Conservation (phyloP, 352 stramenopile species). For the Phytophthora idaei region DNA sequence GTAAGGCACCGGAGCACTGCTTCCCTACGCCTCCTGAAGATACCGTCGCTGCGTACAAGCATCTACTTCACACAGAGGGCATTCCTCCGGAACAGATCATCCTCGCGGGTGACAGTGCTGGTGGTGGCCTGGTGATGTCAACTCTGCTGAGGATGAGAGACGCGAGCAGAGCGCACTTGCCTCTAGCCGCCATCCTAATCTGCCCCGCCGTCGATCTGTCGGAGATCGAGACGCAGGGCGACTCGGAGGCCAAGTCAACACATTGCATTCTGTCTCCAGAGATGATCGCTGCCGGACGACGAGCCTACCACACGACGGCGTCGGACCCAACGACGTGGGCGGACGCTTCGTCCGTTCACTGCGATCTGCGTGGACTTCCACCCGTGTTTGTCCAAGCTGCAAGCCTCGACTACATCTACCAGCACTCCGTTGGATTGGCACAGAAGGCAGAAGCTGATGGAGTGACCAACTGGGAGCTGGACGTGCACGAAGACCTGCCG, state of each 20-base stretch:
- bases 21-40: slow-evolving; percentile 52
- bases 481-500: slow-evolving; percentile 44
- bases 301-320: slow-evolving; percentile 25
- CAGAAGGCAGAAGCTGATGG: slow-evolving; percentile 47
- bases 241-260: slow-evolving; percentile 12
- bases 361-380: slow-evolving; percentile 47
- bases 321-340: slow-evolving; percentile 34
- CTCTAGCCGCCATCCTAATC: slow-evolving; percentile 40
- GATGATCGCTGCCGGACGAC: slow-evolving; percentile 28
- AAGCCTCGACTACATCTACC: slow-evolving; percentile 46
- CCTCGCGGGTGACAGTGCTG: slow-evolving; percentile 47
- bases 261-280: slow-evolving; percentile 41
- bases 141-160: slow-evolving; percentile 45
- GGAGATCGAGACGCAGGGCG: slow-evolving; percentile 24
- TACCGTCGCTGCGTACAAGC: slow-evolving; percentile 43
- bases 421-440: slow-evolving; percentile 38
- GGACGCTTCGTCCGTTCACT: slow-evolving; percentile 57
- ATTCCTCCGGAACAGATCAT: slow-evolving; percentile 40
- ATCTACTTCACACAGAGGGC: slow-evolving; percentile 38
- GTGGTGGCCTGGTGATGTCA: slow-evolving; percentile 48
- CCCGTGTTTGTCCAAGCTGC: slow-evolving; percentile 55
- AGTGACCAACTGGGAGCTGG: slow-evolving; percentile 47
- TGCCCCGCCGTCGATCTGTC: slow-evolving; percentile 58
- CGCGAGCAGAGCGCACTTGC: slow-evolving; percentile 22
- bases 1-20: slow-evolving; percentile 48